Evolutionary conservation across 1,284 basidiomycete genomes (phyloP), one percentile per base, ranked within the genome.

Genomic region (Apiotrichum sp.): DNA sequence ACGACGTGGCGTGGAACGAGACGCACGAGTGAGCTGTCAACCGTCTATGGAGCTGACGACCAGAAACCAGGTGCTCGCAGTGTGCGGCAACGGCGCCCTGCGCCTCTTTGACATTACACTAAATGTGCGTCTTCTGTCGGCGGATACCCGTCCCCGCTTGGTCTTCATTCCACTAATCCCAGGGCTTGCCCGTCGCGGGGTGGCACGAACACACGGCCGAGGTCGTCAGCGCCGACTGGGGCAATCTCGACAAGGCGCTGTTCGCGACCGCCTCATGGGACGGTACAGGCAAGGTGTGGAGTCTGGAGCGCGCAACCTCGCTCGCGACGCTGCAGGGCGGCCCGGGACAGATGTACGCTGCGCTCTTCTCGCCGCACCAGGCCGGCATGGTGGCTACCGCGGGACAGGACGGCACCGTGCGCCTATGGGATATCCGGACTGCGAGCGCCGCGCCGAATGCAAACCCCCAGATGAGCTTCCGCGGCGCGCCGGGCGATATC

Each of bases 141-240:
- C 22, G 22, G 22, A 22, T 22, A 22, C 22, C 22, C 22, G 22
- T 22, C 22, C 22, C 22, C 22, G 22, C 22, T 29, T 4, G 6
- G 9, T 16, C 16, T 38, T 3, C 22, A 10, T 3, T 22, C 16
- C 14, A 6, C 35, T 48, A 31, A 47, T 32, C 5, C 33, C 53
- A 75, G 67, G 67, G 65, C 6, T 62, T 67, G 1, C 95, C 95
- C 0, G 87, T 98, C 56, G 84, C 86, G 56, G 84, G 84, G 50
- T 98, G 93, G 93, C 86, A 89, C 63, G 95, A 98, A 75, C 95
- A 98, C 72, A 83, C 84, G 6, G 83, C 87, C 45, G 95, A 98
- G 71, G 89, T 93, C 6, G 93, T 91, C 77, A 88, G 87, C n/a
- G 83, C 97, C 10, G 91, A 98, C 74, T 98, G 95, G 95, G 93